These are phyloP conservation scores for Bisporella sp. DNA, from an alignment of 2,329 filamentous ascomycete genomes.

Conservation along the genomic window DNA sequence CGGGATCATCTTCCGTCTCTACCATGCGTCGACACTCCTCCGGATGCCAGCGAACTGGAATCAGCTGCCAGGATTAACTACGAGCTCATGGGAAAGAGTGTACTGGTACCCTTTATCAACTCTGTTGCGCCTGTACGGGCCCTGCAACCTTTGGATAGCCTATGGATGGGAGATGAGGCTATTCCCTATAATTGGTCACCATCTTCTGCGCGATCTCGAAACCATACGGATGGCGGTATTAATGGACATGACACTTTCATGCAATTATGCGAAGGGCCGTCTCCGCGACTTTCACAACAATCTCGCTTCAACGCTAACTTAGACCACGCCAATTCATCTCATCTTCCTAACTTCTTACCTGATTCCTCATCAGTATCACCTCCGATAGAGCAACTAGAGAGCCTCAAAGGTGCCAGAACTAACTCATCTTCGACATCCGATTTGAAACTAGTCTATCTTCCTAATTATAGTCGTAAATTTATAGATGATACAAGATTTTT, in stretches of 20 bases:
- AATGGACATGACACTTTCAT: conserved; percentile 10
- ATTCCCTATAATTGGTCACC: conserved; percentile 21
- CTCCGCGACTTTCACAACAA: conserved; percentile 22
- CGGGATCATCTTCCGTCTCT: conserved; percentile 71
- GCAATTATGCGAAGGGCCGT: conserved; percentile 15
- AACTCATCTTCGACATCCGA: conserved; percentile 48
- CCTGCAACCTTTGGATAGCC: too few relatives aligned
- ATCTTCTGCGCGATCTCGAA: conserved; percentile 17
- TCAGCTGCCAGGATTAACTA: conserved; percentile 82
- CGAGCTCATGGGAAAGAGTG: conserved; percentile 95
- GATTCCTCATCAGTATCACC: conserved; percentile 34
- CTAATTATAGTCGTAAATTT: too few relatives aligned
- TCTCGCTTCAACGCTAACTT: conserved; percentile 22
- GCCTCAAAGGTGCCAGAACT: conserved; percentile 58
- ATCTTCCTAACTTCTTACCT: conserved; percentile 19
- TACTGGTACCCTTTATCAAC: conserved; percentile 87
- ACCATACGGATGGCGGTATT: conserved; percentile 16
- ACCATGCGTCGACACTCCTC: conserved; percentile 54
- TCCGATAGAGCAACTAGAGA: conserved; percentile 39
- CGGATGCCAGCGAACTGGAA: conserved; percentile 68
- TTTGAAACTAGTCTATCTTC: conserved; percentile 46
- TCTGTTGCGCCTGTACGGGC: conserved; percentile 16
- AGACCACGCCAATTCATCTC: conserved; percentile 12
- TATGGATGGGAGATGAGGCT: too few relatives aligned
- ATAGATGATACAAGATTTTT: conserved; percentile 32